A percentile compares a stretch with the other conserved stretches of the same genome.
These are phyloP conservation scores for Eimeria praecox DNA, from an alignment of 169 alveolate species.

Conservation along the genomic window DNA sequence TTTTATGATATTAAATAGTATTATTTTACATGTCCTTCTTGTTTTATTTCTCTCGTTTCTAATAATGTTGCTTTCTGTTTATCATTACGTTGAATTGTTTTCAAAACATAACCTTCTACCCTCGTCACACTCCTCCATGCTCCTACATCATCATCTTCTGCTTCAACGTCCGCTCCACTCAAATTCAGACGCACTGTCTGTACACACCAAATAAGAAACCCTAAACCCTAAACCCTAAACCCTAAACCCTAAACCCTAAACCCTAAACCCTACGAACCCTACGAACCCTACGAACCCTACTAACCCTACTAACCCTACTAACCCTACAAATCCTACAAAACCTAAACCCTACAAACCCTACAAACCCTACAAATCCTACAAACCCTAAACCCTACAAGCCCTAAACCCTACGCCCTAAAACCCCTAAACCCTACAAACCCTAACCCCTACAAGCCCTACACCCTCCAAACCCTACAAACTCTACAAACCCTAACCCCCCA, in stretches of 20 bases:
- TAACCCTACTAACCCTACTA: too few species aligned
- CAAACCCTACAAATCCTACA: slow-evolving; percentile 30
- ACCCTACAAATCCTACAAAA: too few species aligned
- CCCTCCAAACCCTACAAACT: not conserved
- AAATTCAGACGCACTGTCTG: slow-evolving; percentile 66
- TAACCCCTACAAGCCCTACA: slow-evolving; percentile 2
- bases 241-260: slow-evolving; percentile 36
- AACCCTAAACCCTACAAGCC: slow-evolving; percentile 22
- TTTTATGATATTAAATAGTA: too few species aligned
- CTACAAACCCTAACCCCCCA: not conserved
- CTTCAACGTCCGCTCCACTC: slow-evolving; percentile 41
- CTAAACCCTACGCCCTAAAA: slow-evolving; percentile 7
- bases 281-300: too few species aligned
- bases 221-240: slow-evolving; percentile 29
- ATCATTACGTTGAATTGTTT: slow-evolving; percentile 43
- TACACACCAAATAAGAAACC: not conserved
- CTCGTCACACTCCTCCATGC: slow-evolving; percentile 49
- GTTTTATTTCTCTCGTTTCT: slow-evolving; percentile 38
- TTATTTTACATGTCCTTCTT: too few species aligned
- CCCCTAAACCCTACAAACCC: slow-evolving; percentile 31
- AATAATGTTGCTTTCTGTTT: slow-evolving; percentile 34
- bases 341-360: slow-evolving; percentile 31
- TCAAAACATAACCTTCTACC: not conserved
- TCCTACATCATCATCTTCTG: slow-evolving; percentile 63
- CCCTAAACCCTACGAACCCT: slow-evolving; percentile 43